Base-by-base conservation (phyloP, 345 rosid species). In the Capsella bursapastoris region DNA sequence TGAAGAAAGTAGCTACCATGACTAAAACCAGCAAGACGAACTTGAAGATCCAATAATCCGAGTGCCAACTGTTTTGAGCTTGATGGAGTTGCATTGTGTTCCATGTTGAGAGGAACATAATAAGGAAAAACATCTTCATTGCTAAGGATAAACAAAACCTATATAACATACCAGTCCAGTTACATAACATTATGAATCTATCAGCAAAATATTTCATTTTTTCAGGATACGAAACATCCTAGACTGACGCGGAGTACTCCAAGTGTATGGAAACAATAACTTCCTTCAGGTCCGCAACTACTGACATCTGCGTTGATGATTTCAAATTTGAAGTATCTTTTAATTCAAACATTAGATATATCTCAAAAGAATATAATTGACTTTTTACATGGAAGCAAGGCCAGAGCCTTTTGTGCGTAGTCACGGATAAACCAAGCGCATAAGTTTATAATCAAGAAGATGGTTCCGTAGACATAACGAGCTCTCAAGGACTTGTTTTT, bases 191-290 rank as follows among this genome's bases (percentile, higher is more conserved):
- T 63, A 18, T 65, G 53, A 63, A 4, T 57, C 11, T 11, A 28
- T 71, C 57, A 55, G 7, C 38, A 47, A 43, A 38, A 65, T 11
- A 27, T 29, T 40, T 41, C 28, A 4, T 32, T 18, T n/a, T 2
- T 59, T 41, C 3, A 86, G 57, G 97, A 93, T 91, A 93, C 97
- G 66, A 91, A 93, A 79, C 96, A 89, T 81, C 98, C 97, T 16
- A 91, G 80, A 67, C 97, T 93, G 81, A 91, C 91, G 1, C 96
- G 92, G 41, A 89, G 98, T 71, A 93, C 97, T 16, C 98, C 98
- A 57, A 84, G 48, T 0, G 89, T 87, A 32, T 77, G 86, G 18
- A 85, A 84, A 78, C 92, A 93, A 32, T 85, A 81, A 62, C 62
- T 56, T 75, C 96, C 96, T 10, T 57, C 79, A 56, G 47, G 64